Evolutionary conservation across 805 yeast species (phyloP).

Genomic region (Saccharomycopsis synnaedendra): DNA sequence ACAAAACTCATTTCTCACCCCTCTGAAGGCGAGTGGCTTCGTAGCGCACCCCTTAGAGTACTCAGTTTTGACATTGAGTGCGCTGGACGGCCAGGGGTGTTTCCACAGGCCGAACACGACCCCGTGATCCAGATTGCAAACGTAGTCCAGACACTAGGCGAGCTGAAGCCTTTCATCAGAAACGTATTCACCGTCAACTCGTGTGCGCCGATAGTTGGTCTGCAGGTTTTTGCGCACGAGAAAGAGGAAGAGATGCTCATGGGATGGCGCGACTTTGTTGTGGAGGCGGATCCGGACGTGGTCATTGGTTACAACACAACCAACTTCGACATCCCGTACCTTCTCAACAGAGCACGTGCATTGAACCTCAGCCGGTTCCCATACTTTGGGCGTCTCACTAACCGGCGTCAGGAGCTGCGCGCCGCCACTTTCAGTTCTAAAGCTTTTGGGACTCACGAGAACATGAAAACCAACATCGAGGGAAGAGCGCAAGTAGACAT

Average conservation of each 20-base stretch:
- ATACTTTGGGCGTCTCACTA: constrained; percentile 67
- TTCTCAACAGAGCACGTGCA: constrained; percentile 77
- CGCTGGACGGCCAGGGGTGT: constrained; percentile 93
- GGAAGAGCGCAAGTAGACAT: constrained; percentile 94
- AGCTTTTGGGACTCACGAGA: constrained; percentile 94
- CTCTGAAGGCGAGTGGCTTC: constrained; percentile 88
- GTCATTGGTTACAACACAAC: constrained; percentile 93
- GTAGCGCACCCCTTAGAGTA: constrained; percentile 86
- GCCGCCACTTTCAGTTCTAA: constrained; percentile 83
- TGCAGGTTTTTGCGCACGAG: constrained; percentile 68
- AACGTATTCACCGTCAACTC: constrained; percentile 90
- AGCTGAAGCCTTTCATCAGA: constrained; percentile 77
- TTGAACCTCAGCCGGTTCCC: constrained; percentile 60
- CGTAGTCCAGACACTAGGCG: constrained; percentile 80
- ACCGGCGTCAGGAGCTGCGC: constrained; percentile 63
- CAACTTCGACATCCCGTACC: constrained; percentile 90
- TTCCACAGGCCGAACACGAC: constrained; percentile 90
- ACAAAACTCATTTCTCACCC: constrained; percentile 65
- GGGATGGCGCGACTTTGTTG: constrained; percentile 81
- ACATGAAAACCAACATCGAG: constrained; percentile 82
- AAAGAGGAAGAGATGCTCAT: constrained; percentile 74
- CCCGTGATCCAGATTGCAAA: constrained; percentile 96
- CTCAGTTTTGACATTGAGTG: constrained; percentile 96
- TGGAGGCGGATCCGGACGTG: constrained; percentile 85
- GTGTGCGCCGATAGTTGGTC: constrained; percentile 89